Base-by-base conservation (phyloP, 169 alveolate species). In the Eimeria acervulina region DNA sequence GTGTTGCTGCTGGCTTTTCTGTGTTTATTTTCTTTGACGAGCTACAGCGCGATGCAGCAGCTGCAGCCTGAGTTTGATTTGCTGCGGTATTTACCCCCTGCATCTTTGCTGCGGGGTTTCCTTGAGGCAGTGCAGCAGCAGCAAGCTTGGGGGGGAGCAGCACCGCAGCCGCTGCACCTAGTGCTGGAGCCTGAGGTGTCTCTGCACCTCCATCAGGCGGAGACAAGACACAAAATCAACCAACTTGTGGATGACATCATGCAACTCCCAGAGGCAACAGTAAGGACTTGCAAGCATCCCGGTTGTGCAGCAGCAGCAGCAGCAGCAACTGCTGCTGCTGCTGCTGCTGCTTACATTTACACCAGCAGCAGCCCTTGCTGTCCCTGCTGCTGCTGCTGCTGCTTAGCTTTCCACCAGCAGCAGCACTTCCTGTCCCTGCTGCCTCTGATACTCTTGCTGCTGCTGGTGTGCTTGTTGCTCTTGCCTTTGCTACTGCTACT, bases 261-360 rank as follows among this genome's bases (percentile, higher is more conserved):
- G 72, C 63, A 26, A 28, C 90, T 81, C 13, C 90, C 90, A 7
- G 90, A 81, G 70, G 90, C 90, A 47, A 81, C 90, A 40, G 90
- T 81, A 26, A 81, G 90, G 72, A 76, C 13, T 44, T 0, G 13
- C 36, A 4, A 5, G 5, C 19, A 5, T 47, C 19, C 55, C 12
- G 55, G 19, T 47, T 5, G 19, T 47, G 55, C 55, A 7, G 55
- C 55, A 47, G 55, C 55, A 47, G 12, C 59, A 76, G 87, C 59
- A 76, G 87, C 87, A 76, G 61, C 87, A 76, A 23, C 87, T 76
- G 61, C 87, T 7, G 59, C 51, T 33, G 87, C 61, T 23, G 61
- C 55, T 33, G 87, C 87, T 33, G 87, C 87, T 13, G 61, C 12
- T 12, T n/a, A n/a, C n/a, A n/a, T n/a, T n/a, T n/a, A n/a, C n/a